Evolutionary conservation across 1,139 yeast genomes (phyloP).

Genomic region (Saccharomyces hybrid): DNA sequence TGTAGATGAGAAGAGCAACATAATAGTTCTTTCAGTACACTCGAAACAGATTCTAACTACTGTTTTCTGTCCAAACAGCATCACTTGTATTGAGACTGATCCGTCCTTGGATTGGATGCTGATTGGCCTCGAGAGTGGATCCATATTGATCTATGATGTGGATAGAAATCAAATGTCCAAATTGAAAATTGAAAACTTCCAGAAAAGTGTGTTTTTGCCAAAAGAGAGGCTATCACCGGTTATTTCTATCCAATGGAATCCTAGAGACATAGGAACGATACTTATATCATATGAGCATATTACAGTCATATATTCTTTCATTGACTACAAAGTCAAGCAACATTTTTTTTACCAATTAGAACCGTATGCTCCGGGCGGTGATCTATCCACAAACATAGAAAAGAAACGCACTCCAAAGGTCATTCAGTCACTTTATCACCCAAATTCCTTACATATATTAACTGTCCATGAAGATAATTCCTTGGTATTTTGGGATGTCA

Average conservation of each 20-base stretch:
- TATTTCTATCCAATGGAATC: conserved; percentile 65
- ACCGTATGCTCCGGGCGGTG: conserved; percentile 56
- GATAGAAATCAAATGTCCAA: conserved; percentile 68
- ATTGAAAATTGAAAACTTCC: conserved; percentile 63
- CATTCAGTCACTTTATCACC: conserved; percentile 71
- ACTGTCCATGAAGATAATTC: conserved; percentile 78
- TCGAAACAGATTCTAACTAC: conserved; percentile 51
- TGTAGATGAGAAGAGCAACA: conserved; percentile 45
- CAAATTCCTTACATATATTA: conserved; percentile 79
- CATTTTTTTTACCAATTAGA: conserved; percentile 53
- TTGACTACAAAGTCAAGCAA: conserved; percentile 49
- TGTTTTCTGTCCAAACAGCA: conserved; percentile 49
- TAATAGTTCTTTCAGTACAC: conserved; percentile 64
- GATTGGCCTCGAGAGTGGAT: conserved; percentile 74
- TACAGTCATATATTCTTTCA: conserved; percentile 62
- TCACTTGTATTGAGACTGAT: conserved; percentile 66
- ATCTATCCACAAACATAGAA: conserved; percentile 20
- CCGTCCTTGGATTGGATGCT: conserved; percentile 84
- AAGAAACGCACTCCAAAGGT: conserved; percentile 42
- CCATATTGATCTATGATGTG: conserved; percentile 64
- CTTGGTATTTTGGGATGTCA: conserved; percentile 85
- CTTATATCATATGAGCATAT: conserved; percentile 65
- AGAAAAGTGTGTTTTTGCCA: conserved; percentile 39
- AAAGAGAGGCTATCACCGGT: conserved; percentile 47
- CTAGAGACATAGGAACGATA: conserved; percentile 76